Conservation (phyloP, 768 basidiomycete species). For the Pleurotus cornucopiae region DNA sequence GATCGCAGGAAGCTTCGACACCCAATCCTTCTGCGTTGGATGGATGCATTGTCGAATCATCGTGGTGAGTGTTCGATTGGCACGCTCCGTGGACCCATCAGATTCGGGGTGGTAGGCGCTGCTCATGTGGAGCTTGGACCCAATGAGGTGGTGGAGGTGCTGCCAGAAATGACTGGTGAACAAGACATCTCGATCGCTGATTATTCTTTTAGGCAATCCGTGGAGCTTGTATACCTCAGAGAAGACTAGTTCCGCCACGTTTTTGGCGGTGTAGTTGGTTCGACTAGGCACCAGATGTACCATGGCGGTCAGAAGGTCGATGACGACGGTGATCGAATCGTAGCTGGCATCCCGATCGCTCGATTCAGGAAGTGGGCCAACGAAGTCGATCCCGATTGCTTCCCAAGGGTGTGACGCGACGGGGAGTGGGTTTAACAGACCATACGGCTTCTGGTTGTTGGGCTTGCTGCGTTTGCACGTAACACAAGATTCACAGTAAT, state of each 20-base stretch:
- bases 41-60: slow-evolving; percentile 21
- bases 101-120: slow-evolving; percentile 15
- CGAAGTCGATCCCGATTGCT: too few relatives aligned
- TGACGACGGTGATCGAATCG: slow-evolving; percentile 15
- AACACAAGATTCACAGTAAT: too few relatives aligned
- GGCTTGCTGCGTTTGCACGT: too few relatives aligned
- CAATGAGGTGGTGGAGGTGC: slow-evolving; percentile 15
- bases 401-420: too few relatives aligned
- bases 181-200: neutral
- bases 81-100: slow-evolving; percentile 7
- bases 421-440: too few relatives aligned
- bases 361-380: too few relatives aligned
- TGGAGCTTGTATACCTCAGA: slow-evolving; percentile 16
- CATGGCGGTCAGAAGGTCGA: slow-evolving; percentile 11
- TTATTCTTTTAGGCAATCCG: slow-evolving; percentile 25
- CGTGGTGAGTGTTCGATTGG: slow-evolving; percentile 24
- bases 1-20: slow-evolving; percentile 15
- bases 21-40: slow-evolving; percentile 25
- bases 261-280: slow-evolving; percentile 8
- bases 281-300: slow-evolving; percentile 7
- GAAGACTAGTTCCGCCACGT: slow-evolving; percentile 13
- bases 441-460: too few relatives aligned
- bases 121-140: slow-evolving; percentile 21
- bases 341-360: too few relatives aligned
- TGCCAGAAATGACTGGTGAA: slow-evolving; percentile 13